These are phyloP conservation scores for Teunomyces stri DNA, from an alignment of 805 yeast species.

Conservation along the genomic window DNA sequence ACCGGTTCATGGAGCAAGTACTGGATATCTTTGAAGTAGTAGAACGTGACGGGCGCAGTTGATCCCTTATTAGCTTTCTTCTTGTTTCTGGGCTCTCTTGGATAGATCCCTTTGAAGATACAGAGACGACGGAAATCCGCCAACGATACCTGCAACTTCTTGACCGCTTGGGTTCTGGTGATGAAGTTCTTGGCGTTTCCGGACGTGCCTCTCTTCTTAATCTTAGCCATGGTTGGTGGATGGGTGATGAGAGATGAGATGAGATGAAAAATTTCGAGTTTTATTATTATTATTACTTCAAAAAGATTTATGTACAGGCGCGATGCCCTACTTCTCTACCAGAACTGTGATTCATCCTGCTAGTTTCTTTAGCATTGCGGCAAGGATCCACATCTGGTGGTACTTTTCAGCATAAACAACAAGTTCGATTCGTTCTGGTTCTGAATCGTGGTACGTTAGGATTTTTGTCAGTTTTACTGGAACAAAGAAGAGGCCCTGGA, in stretches of 20 bases:
- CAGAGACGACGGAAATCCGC: slow-evolving; percentile 97
- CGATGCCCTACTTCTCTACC: not conserved
- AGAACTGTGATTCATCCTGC: too few species aligned
- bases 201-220: slow-evolving; percentile 77
- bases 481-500: slow-evolving; percentile 22
- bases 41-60: slow-evolving; percentile 94
- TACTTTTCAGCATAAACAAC: slow-evolving; percentile 19
- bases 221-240: slow-evolving; percentile 49
- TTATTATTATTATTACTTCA: not conserved
- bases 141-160: slow-evolving; percentile 84
- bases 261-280: slow-evolving; percentile 6
- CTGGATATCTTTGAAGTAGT: slow-evolving; percentile 91
- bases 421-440: slow-evolving; percentile 6
- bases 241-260: slow-evolving; percentile 10
- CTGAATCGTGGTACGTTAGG: slow-evolving; percentile 1
- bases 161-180: slow-evolving; percentile 92
- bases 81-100: slow-evolving; percentile 93
- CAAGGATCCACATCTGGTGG: slow-evolving; percentile 29
- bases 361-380: slow-evolving; percentile 14
- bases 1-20: slow-evolving; percentile 95
- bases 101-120: slow-evolving; percentile 96
- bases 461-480: slow-evolving; percentile 9
- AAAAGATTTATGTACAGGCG: not conserved
- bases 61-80: slow-evolving; percentile 97
- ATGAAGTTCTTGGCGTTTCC: slow-evolving; percentile 92